Percentiles rank a stretch among this genome's conserved stretches.
These are phyloP conservation scores for Sarocladium strictum DNA, from an alignment of 2,329 filamentous ascomycete species.

Conservation along the genomic window DNA sequence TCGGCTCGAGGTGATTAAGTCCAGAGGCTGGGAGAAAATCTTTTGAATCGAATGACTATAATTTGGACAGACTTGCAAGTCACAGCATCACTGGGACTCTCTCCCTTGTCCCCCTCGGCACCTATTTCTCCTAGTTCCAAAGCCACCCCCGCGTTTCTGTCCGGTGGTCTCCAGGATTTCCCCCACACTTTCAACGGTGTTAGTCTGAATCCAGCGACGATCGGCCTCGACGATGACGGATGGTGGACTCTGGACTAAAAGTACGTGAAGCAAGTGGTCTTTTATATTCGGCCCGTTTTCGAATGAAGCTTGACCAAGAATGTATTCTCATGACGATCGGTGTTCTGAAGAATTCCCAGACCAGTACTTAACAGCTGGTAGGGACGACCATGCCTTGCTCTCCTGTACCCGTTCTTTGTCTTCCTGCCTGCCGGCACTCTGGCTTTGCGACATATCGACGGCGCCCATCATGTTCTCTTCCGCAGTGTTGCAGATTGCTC, in stretches of 20 bases:
- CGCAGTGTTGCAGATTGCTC: background rate
- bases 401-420: background rate
- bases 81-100: no score
- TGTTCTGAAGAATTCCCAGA: background rate
- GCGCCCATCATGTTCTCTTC: background rate
- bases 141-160: no score
- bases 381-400: no score
- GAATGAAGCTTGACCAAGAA: background rate
- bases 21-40: no score
- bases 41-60: no score
- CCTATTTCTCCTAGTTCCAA: no score
- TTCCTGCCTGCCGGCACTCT: background rate
- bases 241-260: background rate
- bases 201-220: background rate
- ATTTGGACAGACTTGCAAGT: no score
- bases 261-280: background rate
- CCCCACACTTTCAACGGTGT: no score
- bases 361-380: background rate
- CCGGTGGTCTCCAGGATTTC: no score
- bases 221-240: background rate
- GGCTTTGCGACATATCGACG: background rate
- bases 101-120: no score
- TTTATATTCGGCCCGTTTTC: background rate
- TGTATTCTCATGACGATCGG: background rate
- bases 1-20: no score